phyloP scores from a whole-genome alignment of 2,329 filamentous ascomycete species.

The Tolypocladium ovalisporum region DNA sequence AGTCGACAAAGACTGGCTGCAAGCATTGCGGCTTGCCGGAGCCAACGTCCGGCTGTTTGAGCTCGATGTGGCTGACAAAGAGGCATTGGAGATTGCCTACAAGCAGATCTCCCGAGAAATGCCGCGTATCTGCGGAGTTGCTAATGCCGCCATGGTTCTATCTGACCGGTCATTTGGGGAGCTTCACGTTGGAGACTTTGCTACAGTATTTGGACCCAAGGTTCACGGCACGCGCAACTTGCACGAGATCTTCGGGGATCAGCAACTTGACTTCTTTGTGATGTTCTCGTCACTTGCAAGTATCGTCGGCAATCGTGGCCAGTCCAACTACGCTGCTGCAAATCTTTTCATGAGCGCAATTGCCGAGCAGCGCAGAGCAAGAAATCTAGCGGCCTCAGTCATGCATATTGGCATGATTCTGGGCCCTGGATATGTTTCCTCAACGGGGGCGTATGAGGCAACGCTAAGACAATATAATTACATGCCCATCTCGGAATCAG shows the following conservation, averaged over 20 bases:
- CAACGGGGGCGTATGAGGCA: not conserved
- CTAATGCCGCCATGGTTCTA: conserved; percentile 33
- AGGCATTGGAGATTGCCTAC: conserved; percentile 2
- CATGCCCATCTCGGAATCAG: conserved; percentile 10
- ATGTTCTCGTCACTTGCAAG: conserved; percentile 19
- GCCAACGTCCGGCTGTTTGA: conserved; percentile 4
- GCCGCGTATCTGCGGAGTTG: conserved; percentile 28
- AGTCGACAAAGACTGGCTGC: conserved; percentile 17
- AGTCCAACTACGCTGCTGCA: conserved; percentile 33
- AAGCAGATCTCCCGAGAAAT: conserved; percentile 9
- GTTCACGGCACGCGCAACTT: conserved; percentile 19
- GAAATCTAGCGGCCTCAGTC: conserved; percentile 25
- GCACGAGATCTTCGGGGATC: conserved; percentile 16
- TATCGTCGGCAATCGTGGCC: conserved; percentile 20
- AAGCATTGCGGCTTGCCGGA: conserved; percentile 2
- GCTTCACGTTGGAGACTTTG: conserved; percentile 14
- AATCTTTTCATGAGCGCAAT: conserved; percentile 31
- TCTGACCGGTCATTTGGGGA: conserved; percentile 20
- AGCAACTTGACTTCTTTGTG: conserved; percentile 26
- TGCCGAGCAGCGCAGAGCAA: conserved; percentile 19
- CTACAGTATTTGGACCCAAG: conserved; percentile 20
- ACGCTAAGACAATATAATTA: conserved; percentile 4
- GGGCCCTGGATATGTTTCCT: conserved; percentile 20
- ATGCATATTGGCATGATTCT: conserved; percentile 26
- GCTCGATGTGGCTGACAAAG: conserved; percentile 5